Evolutionary conservation across 176 grass and related monocot species (phyloP).

Genomic region (Carex scoparia): DNA sequence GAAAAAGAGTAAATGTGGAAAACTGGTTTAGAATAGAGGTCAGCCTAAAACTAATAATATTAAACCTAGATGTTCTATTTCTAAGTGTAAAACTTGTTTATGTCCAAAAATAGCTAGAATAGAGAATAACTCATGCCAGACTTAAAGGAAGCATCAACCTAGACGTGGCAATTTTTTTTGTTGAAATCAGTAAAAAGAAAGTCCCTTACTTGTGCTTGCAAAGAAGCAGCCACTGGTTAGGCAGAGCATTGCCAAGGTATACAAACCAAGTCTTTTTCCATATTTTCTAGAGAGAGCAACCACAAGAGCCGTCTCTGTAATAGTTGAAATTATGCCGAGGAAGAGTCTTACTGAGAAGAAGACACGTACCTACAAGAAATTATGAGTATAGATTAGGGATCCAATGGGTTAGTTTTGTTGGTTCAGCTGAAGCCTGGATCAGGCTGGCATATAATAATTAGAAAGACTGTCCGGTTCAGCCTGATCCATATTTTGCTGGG

Average conservation of each 20-base stretch:
- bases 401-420: conserved; percentile 2
- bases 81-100: background rate
- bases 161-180: background rate
- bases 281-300: conserved; percentile 92
- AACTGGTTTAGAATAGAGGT: too few relatives aligned
- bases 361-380: conserved; percentile 56
- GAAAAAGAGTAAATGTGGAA: background rate
- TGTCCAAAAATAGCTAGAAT: background rate
- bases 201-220: conserved; percentile 87
- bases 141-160: background rate
- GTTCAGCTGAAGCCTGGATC: background rate
- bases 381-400: conserved; percentile 26
- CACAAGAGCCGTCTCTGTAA: conserved; percentile 82
- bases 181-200: conserved; percentile 6
- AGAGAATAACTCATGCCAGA: background rate
- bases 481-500: background rate
- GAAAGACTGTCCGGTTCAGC: background rate
- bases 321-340: conserved; percentile 87
- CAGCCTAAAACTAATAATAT: background rate
- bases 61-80: background rate
- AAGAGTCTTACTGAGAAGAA: conserved; percentile 95
- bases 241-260: conserved; percentile 89
- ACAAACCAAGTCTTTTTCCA: conserved; percentile 84
- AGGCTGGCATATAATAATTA: background rate
- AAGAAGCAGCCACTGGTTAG: conserved; percentile 98